Percentiles rank a stretch among this genome's conserved stretches.
These are phyloP conservation scores for Leccinum boreale DNA, from an alignment of 768 basidiomycete species.

Conservation along the genomic window DNA sequence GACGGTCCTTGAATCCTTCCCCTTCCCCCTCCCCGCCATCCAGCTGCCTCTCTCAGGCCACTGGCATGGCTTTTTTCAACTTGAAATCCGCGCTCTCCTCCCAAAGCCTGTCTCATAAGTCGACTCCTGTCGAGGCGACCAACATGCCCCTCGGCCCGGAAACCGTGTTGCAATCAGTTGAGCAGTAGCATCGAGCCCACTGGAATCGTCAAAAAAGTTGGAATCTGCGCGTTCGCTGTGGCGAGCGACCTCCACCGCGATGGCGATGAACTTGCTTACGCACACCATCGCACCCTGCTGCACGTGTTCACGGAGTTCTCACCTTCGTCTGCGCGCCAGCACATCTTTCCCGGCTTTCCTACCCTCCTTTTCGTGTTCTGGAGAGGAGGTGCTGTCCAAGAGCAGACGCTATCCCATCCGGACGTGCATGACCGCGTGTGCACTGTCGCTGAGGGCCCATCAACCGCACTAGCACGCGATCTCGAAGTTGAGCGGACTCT, in stretches of 20 bases:
- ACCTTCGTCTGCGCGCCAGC: background rate
- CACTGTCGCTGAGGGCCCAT: background rate
- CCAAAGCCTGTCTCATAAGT: background rate
- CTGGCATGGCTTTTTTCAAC: slow-evolving; percentile 4
- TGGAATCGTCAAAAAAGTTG: slow-evolving; percentile 9
- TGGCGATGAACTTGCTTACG: background rate
- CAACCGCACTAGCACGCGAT: background rate
- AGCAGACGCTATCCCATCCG: background rate
- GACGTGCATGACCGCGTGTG: background rate
- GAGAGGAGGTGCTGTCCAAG: background rate
- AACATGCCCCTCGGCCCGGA: slow-evolving; percentile 1
- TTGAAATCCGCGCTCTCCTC: background rate
- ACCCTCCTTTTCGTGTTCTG: background rate
- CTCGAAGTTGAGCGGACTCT: background rate
- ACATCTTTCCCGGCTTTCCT: background rate
- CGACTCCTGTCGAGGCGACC: background rate
- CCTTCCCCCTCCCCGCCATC: too few species aligned
- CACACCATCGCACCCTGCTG: slow-evolving; percentile 7
- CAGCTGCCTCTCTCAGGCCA: too few species aligned
- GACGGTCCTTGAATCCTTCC: too few species aligned
- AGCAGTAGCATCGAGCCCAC: background rate
- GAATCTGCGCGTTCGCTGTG: background rate
- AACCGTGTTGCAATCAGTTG: background rate
- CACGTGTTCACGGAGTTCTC: background rate
- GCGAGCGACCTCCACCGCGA: background rate